Evolutionary conservation across 163 green algal species (phyloP), one percentile per base, ranked within the genome.

Genomic region (Volvox carteri): DNA sequence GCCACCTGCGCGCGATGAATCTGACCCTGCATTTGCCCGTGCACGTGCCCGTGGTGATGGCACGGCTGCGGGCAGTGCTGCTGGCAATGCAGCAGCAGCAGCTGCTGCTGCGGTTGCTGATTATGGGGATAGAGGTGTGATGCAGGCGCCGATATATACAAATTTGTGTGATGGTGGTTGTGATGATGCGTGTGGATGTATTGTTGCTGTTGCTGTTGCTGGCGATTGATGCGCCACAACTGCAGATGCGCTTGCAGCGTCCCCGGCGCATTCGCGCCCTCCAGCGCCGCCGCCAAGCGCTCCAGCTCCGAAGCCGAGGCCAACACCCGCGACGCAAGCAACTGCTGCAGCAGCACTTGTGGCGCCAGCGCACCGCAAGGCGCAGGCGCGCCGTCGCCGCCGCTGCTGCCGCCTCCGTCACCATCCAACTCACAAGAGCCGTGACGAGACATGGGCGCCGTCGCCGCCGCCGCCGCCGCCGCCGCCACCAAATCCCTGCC

Each of bases 321-420:
- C 21, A 42, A 12, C 35, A 93, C 58, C 5, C 90, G 90, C 18
- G 90, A 80, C 8, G 80, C 76, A n/a, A 93, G 54, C 35, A 93
- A 81, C 86, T 86, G 90, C 77, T 88, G 52, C 50, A 93, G 56
- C 19, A 92, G 76, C 68, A 62, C 62, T 21, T 54, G 65, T 46
- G 79, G 79, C 25, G 30, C 30, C 28, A 86, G 44, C 12, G 28
- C 16, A 4, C 0, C 39, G 14, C 1, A 39, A 5, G 4, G 12
- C 6, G 7, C 56, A 5, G 4, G 12, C 6, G 25, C 39, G 25
- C 28, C 39, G 39, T 39, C 50, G 18, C 14, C 30, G 21, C 28
- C 50, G 52, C 4, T 25, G 33, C 50, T 44, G 11, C 18, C 21
- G 73, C 42, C 37, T 6, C 28, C 42, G 2, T 8, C 42, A 35